Conservation (phyloP, 805 yeast species). For the Candida fluviatilis region DNA sequence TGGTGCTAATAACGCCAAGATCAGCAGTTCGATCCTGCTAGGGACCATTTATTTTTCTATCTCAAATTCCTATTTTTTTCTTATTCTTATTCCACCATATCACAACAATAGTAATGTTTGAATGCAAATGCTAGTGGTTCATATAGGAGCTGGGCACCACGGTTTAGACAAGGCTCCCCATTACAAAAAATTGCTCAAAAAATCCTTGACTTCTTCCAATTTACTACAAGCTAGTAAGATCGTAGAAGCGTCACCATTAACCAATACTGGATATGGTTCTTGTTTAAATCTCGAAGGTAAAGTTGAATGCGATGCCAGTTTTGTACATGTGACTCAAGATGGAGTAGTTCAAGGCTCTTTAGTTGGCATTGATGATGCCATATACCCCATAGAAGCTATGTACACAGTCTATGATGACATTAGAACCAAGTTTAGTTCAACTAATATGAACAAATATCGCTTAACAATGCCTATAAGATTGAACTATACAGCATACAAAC, state of each 20-base stretch:
- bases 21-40: slow-evolving; percentile 88
- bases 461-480: slow-evolving; percentile 33
- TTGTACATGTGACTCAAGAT: slow-evolving; percentile 15
- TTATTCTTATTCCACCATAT: neutral
- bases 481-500: slow-evolving; percentile 8
- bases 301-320: slow-evolving; percentile 44
- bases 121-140: slow-evolving; percentile 25
- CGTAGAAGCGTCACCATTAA: slow-evolving; percentile 36
- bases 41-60: slow-evolving; percentile 49
- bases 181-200: slow-evolving; percentile 25
- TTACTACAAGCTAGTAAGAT: slow-evolving; percentile 14
- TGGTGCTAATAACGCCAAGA: slow-evolving; percentile 56
- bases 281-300: slow-evolving; percentile 36
- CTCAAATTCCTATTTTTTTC: neutral
- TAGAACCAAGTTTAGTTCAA: slow-evolving; percentile 12
- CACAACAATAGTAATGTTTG: neutral
- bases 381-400: slow-evolving; percentile 25
- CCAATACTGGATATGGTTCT: slow-evolving; percentile 51
- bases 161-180: slow-evolving; percentile 10
- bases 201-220: slow-evolving; percentile 15
- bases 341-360: slow-evolving; percentile 13
- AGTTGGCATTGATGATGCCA: slow-evolving; percentile 11
- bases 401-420: slow-evolving; percentile 20
- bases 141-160: slow-evolving; percentile 53
- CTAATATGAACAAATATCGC: slow-evolving; percentile 17